Evolutionary conservation across 2,329 filamentous ascomycete species (phyloP), one percentile per base, ranked within the genome.

Genomic region (Helicocarpus griseus): DNA sequence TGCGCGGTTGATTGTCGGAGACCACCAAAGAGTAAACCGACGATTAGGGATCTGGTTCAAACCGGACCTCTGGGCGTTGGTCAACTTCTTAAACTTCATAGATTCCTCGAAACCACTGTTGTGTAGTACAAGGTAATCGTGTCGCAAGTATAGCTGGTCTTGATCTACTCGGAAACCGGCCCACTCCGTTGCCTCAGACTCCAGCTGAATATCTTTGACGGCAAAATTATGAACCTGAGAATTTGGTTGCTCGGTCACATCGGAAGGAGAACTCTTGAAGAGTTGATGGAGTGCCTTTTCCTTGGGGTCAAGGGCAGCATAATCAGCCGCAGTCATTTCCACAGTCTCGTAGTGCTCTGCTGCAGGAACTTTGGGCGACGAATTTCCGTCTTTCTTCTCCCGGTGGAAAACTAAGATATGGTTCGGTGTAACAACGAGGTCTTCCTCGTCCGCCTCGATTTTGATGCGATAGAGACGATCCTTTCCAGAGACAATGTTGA

Each of bases 61-160:
- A 89, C 93, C 93, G 19, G 88, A 95, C 61, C 93, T 80, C 69
- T 98, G 93, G 0, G 93, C 93, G 62, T 98, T 98, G 0, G 93
- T 98, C 54, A 98, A 75, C 69, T 98, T 98, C 73, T 98, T 98
- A 78, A 96, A 98, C 59, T 97, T 95, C 93, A 98, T 97, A 0
- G 69, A 74, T 54, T 77, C 26, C 33, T 50, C 46, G 31, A 49
- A 52, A 33, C 35, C 36, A 50, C 68, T 73, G 61, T 74, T 71
- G 63, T 76, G 69, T 46, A 76, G 63, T 13, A 75, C 69, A 52
- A 76, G 60, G 58, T 73, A 67, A 57, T 77, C 73, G 54, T 77
- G 70, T 43, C 75, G 72, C 31, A 77, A 61, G 57, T 77, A 77
- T 28, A 76, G 69, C 54, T 77, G 73, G 56, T 77, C 75, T 58